Conservation (phyloP, 2,329 filamentous ascomycete species). For the Neonectria punicea region DNA sequence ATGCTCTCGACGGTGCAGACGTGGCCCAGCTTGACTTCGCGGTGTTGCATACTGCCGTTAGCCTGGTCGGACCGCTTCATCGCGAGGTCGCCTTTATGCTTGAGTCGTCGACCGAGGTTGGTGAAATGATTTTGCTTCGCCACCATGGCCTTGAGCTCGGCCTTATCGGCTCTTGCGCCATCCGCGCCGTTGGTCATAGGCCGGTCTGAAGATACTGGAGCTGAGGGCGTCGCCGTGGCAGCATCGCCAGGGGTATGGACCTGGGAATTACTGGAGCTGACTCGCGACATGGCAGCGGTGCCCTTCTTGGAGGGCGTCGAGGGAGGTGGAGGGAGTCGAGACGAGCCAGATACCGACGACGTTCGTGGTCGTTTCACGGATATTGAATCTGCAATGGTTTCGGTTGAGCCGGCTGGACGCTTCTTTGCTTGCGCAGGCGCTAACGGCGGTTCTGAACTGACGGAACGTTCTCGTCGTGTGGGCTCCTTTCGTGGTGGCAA, state of each 20-base stretch:
- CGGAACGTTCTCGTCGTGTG: conserved; percentile 43
- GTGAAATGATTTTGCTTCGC: conserved; percentile 52
- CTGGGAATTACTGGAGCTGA: conserved; percentile 63
- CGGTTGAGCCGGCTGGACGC: conserved; percentile 55
- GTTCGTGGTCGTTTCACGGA: conserved; percentile 56
- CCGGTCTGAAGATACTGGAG: conserved; percentile 42
- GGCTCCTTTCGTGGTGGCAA: conserved; percentile 55
- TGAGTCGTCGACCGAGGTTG: conserved; percentile 60
- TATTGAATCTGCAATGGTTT: conserved; percentile 49
- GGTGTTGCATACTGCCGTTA: conserved; percentile 37
- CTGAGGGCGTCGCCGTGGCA: conserved; percentile 47
- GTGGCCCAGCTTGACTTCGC: conserved; percentile 53
- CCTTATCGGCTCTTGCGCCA: conserved; percentile 35
- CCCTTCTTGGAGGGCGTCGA: conserved; percentile 64
- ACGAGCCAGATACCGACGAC: conserved; percentile 51
- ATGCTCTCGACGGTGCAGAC: conserved; percentile 61
- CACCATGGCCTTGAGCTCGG: conserved; percentile 43
- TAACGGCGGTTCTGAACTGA: conserved; percentile 52
- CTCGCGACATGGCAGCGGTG: conserved; percentile 62
- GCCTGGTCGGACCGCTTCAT: conserved; percentile 47
- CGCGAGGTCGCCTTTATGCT: conserved; percentile 62
- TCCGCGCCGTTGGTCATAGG: conserved; percentile 48
- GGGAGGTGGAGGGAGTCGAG: conserved; percentile 54
- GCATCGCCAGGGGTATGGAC: conserved; percentile 62
- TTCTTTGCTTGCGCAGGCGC: conserved; percentile 55